These are phyloP conservation scores for Zygotorulaspora florentina DNA, from an alignment of 805 yeast species.

Conservation along the genomic window DNA sequence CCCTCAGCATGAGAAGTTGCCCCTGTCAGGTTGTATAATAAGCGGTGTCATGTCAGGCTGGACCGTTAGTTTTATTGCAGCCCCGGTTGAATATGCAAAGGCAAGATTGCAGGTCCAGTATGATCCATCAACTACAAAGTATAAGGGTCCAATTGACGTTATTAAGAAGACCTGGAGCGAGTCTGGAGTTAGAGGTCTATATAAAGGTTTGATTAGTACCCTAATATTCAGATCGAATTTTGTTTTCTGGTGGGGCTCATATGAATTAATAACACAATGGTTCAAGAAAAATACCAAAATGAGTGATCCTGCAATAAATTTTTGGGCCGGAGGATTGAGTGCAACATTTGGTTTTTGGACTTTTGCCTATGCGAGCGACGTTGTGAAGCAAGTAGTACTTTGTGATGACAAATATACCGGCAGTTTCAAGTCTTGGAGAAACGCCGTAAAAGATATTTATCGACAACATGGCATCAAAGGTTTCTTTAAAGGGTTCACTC, in stretches of 20 bases:
- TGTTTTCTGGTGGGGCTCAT: slow-evolving; percentile 92
- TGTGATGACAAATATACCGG: slow-evolving; percentile 74
- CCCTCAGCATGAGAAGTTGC: slow-evolving; percentile 55
- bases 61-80: slow-evolving; percentile 94
- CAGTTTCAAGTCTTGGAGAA: slow-evolving; percentile 63
- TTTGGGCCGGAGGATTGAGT: slow-evolving; percentile 88
- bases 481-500: slow-evolving; percentile 94
- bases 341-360: slow-evolving; percentile 82
- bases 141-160: slow-evolving; percentile 79
- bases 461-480: slow-evolving; percentile 59
- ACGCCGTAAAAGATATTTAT: slow-evolving; percentile 68
- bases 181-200: slow-evolving; percentile 68
- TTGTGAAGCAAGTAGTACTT: slow-evolving; percentile 79
- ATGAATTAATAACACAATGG: slow-evolving; percentile 69
- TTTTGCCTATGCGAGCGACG: slow-evolving; percentile 85
- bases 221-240: slow-evolving; percentile 84
- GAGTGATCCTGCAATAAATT: slow-evolving; percentile 68
- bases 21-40: slow-evolving; percentile 66
- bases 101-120: slow-evolving; percentile 88
- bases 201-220: slow-evolving; percentile 80
- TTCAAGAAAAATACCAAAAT: slow-evolving; percentile 60
- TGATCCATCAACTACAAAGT: slow-evolving; percentile 62
- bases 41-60: slow-evolving; percentile 81
- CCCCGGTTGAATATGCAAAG: slow-evolving; percentile 86
- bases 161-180: slow-evolving; percentile 51